Percentiles rank a stretch among this genome's conserved stretches.
Evolutionary conservation across 1,284 basidiomycete genomes (phyloP).

Genomic region (Trametes sp.): DNA sequence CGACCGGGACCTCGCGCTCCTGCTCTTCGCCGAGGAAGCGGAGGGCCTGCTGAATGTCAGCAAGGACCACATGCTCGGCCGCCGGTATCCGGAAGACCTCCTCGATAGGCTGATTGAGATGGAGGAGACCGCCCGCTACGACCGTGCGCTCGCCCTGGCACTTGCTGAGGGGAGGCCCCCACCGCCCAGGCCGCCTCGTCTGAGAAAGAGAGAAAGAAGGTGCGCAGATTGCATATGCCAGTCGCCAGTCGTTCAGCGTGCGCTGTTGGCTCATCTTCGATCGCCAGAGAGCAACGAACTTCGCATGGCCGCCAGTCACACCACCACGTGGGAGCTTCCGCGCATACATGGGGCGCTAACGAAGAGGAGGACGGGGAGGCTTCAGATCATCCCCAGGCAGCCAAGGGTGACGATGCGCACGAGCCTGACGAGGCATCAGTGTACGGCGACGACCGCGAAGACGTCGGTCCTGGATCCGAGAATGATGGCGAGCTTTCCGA

Average conservation of each 20-base stretch:
- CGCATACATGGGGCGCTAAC: neutral
- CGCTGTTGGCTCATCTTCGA: neutral
- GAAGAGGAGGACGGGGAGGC: neutral
- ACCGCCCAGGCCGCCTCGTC: constrained; percentile 11
- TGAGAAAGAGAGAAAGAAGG: neutral
- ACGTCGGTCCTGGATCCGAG: neutral
- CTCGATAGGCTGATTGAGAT: constrained; percentile 29
- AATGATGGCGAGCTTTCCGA: neutral
- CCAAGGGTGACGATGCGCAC: neutral
- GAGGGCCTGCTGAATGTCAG: constrained; percentile 16
- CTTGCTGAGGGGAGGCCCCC: constrained; percentile 29
- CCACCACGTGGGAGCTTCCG: too few relatives aligned
- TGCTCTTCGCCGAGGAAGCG: constrained; percentile 33
- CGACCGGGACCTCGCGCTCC: constrained; percentile 31
- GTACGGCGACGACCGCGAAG: neutral
- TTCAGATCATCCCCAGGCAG: neutral
- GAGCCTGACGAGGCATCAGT: neutral
- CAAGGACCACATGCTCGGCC: neutral
- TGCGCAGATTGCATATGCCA: neutral
- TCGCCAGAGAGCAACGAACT: neutral
- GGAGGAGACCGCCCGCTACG: constrained; percentile 33
- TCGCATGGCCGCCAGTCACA: neutral
- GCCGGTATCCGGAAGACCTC: constrained; percentile 5
- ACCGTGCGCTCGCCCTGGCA: constrained; percentile 31
- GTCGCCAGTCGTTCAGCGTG: neutral